phyloP scores from a whole-genome alignment of 495 filamentous ascomycete species.

The Aspergillus sclerotioniger region DNA sequence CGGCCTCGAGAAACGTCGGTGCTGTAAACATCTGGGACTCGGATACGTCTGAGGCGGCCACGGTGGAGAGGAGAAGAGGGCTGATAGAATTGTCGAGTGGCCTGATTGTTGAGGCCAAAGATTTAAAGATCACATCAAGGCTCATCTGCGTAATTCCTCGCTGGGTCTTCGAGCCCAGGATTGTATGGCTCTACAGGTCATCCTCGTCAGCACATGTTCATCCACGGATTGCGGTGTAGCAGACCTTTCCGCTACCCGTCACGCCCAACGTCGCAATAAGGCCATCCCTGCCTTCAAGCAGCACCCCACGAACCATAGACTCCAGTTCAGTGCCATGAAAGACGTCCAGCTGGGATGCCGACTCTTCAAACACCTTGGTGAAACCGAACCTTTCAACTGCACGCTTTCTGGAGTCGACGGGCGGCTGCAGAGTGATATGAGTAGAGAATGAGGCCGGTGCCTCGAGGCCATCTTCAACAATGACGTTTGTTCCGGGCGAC shows the following conservation, averaged over 20 bases:
- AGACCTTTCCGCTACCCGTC: slow-evolving; percentile 92
- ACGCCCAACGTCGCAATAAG: slow-evolving; percentile 90
- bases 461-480: slow-evolving; percentile 28
- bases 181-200: slow-evolving; percentile 81
- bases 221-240: slow-evolving; percentile 10
- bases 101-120: slow-evolving; percentile 64
- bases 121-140: slow-evolving; percentile 84
- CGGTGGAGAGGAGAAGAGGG: slow-evolving; percentile 63
- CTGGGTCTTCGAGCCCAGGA: slow-evolving; percentile 81
- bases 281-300: slow-evolving; percentile 81
- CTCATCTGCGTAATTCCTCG: slow-evolving; percentile 89
- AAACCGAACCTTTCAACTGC: slow-evolving; percentile 93
- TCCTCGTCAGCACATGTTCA: slow-evolving; percentile 21
- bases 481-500: slow-evolving; percentile 34
- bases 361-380: slow-evolving; percentile 88
- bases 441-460: slow-evolving; percentile 52
- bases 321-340: slow-evolving; percentile 81
- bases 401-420: slow-evolving; percentile 71
- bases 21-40: slow-evolving; percentile 82
- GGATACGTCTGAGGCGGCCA: slow-evolving; percentile 73
- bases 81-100: slow-evolving; percentile 55
- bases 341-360: slow-evolving; percentile 77
- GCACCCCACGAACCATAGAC: slow-evolving; percentile 71
- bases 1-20: slow-evolving; percentile 71
- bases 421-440: slow-evolving; percentile 85